Base-by-base conservation (phyloP, 306 rosid genomes). In the Begonia fuchsioides region DNA sequence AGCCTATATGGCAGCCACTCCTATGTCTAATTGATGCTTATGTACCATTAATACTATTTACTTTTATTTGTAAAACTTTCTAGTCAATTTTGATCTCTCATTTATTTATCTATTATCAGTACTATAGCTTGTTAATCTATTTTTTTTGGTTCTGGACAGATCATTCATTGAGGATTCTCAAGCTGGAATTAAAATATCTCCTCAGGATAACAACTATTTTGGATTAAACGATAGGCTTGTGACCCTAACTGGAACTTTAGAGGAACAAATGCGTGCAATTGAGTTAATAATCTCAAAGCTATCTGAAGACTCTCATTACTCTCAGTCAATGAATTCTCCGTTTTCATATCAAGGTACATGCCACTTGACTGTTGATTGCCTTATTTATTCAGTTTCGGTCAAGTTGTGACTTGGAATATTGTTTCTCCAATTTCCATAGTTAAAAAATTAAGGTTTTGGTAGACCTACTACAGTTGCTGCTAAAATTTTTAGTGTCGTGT, bases 111-210 rank as follows among this genome's bases (percentile, higher is more conserved):
- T 26, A 26, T 26, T 26, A 26, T 26, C 35, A 26, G 35, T 26
- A 26, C n/a, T n/a, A n/a, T n/a, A n/a, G n/a, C 35, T 26, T 26
- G 35, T 26, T 26, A 26, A 56, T 11, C 2, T n/a, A 6, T 13
- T 26, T 68, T 68, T 70, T 14, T 49, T 38, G 43, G 65, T 20
- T 68, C 65, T 44, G 46, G 35, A 26, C 76, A 92, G 99, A 81
- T 77, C 99, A 49, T 92, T 92, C 64, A 92, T 92, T 63, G 99
- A 92, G 70, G 99, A 86, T 2, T 86, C 99, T 32, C 94, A 76
- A 57, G 99, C 99, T 65, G 82, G 94, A 72, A 92, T 92, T 62
- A 92, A 92, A 73, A 92, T 92, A 77, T 92, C 99, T 38, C 99
- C 99, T 52, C 99, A 92, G 68, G 99, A 92, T 72, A 80, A 82